A percentile compares a stretch with the other conserved stretches of the same genome.
phyloP scores from a whole-genome alignment of 2,329 filamentous ascomycete genomes.

The Cladosporium sp. region DNA sequence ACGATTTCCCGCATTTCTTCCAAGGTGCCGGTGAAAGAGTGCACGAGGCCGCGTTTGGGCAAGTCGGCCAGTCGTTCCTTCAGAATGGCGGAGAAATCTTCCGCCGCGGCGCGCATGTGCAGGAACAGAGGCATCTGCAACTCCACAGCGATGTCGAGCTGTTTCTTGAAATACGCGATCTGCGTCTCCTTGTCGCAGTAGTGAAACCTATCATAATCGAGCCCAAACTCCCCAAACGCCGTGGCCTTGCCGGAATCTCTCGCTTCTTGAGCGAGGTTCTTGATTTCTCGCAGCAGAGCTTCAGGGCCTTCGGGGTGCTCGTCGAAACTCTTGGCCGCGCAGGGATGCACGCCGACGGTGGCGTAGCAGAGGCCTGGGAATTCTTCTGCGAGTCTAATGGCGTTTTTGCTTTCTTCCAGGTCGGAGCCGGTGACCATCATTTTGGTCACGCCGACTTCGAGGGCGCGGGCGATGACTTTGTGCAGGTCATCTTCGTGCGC shows the following conservation, averaged over 20 bases:
- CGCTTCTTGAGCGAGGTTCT: slow-evolving; percentile 57
- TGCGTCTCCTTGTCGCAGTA: slow-evolving; percentile 76
- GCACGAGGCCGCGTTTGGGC: slow-evolving; percentile 72
- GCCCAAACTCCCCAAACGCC: slow-evolving; percentile 90
- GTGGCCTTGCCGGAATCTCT: slow-evolving; percentile 58
- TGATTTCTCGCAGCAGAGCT: slow-evolving; percentile 56
- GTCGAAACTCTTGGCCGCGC: slow-evolving; percentile 76
- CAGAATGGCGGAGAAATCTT: slow-evolving; percentile 75
- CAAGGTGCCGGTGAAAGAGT: slow-evolving; percentile 86
- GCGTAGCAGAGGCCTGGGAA: slow-evolving; percentile 79
- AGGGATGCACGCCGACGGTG: slow-evolving; percentile 93
- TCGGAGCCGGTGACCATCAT: slow-evolving; percentile 93
- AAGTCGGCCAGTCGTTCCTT: slow-evolving; percentile 51
- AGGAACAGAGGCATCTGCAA: slow-evolving; percentile 85
- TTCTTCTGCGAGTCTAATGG: slow-evolving; percentile 66
- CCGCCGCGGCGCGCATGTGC: slow-evolving; percentile 82
- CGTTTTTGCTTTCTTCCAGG: slow-evolving; percentile 70
- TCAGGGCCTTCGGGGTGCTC: slow-evolving; percentile 55
- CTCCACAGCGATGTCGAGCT: slow-evolving; percentile 72
- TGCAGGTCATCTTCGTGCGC: slow-evolving; percentile 69
- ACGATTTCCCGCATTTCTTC: slow-evolving; percentile 82
- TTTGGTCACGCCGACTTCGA: slow-evolving; percentile 76
- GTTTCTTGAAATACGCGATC: slow-evolving; percentile 76
- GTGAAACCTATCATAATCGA: slow-evolving; percentile 91
- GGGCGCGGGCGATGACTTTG: slow-evolving; percentile 73